These are phyloP conservation scores for Scheffersomyces segobiensis DNA, from an alignment of 1,139 yeast species.

Conservation along the genomic window DNA sequence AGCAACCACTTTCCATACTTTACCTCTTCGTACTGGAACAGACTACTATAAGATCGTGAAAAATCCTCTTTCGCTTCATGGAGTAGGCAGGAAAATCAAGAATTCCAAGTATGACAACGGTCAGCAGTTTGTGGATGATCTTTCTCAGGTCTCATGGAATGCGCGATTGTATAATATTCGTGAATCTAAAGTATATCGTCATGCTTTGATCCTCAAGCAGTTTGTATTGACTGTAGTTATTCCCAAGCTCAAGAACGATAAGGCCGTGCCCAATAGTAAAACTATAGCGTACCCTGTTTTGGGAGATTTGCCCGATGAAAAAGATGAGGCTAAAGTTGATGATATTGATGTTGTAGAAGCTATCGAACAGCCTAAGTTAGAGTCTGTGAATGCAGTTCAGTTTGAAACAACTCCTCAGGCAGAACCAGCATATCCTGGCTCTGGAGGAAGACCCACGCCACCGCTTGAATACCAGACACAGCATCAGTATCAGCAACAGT, in stretches of 20 bases:
- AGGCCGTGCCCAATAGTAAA: conserved; percentile 40
- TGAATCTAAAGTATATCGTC: conserved; percentile 64
- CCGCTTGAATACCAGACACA: not conserved
- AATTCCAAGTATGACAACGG: conserved; percentile 56
- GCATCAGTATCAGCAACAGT: conserved; percentile 3
- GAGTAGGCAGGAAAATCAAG: conserved; percentile 44
- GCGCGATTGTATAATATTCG: conserved; percentile 81
- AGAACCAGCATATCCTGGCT: conserved; percentile 7
- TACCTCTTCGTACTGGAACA: conserved; percentile 53
- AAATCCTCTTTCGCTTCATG: conserved; percentile 46
- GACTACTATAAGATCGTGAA: conserved; percentile 47
- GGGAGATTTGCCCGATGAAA: conserved; percentile 69
- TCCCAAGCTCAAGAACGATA: conserved; percentile 51
- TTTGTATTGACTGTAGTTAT: conserved; percentile 56
- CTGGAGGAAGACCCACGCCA: conserved; percentile 3
- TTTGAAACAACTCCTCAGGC: conserved; percentile 9
- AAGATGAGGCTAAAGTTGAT: conserved; percentile 20
- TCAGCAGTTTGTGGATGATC: conserved; percentile 70
- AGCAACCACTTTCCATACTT: conserved; percentile 50
- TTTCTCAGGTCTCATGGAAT: conserved; percentile 86
- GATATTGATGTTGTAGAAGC: conserved; percentile 11
- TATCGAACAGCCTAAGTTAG: conserved; percentile 3
- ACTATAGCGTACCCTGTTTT: conserved; percentile 62
- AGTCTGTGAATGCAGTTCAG: conserved; percentile 1
- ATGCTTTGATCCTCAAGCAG: conserved; percentile 70